A percentile compares a stretch with the other conserved stretches of the same genome.
Evolutionary conservation across 148 eudicot species (phyloP).

Genomic region (Drosera capensis): DNA sequence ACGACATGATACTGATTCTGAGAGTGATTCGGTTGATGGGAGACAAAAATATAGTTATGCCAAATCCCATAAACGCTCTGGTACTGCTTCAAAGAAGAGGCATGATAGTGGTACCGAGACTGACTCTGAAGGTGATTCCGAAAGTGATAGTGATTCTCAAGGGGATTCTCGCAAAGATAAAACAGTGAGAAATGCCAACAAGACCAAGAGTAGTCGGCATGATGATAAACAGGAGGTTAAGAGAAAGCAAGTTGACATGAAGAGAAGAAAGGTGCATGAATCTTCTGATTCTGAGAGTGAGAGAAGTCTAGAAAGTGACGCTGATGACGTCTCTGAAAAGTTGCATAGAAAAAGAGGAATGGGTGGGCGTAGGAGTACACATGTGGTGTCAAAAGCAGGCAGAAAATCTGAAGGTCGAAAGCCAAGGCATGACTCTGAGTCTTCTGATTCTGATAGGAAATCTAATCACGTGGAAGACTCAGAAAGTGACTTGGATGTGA

Average conservation of each 20-base stretch:
- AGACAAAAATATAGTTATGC: too few species aligned
- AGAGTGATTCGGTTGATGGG: neutral
- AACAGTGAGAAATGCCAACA: too few species aligned
- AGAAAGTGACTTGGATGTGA: constrained; percentile 23
- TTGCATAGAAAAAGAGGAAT: constrained; percentile 2
- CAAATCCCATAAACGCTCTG: too few species aligned
- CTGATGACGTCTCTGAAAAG: constrained; percentile 8
- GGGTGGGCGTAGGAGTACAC: neutral
- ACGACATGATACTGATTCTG: neutral
- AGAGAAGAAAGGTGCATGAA: constrained; percentile 15
- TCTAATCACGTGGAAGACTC: neutral
- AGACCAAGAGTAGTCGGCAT: neutral
- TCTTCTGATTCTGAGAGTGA: constrained; percentile 22
- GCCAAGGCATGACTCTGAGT: constrained; percentile 9
- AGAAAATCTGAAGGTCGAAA: neutral
- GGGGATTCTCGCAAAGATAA: too few species aligned
- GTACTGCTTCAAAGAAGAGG: too few species aligned
- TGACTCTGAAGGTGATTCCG: too few species aligned
- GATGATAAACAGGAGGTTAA: constrained; percentile 4
- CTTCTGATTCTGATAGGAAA: neutral
- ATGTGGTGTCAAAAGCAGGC: neutral
- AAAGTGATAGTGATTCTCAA: too few species aligned
- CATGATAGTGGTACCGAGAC: too few species aligned
- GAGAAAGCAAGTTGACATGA: constrained; percentile 14
- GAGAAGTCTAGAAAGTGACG: constrained; percentile 5